Conservation (phyloP, 768 basidiomycete species). For the Boletus huronensis region DNA sequence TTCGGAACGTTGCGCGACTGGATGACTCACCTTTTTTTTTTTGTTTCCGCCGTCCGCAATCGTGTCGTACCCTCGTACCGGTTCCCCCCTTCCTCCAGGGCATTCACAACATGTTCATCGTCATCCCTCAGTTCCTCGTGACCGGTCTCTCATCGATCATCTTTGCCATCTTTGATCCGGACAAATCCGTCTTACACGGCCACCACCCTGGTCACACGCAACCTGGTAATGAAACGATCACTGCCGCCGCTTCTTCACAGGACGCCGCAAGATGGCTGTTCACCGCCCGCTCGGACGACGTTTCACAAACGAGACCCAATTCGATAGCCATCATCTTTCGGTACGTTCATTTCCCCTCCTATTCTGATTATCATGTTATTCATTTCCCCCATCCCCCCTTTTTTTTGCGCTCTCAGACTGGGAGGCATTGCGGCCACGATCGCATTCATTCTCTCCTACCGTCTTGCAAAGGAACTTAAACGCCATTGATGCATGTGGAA, state of each 20-base stretch:
- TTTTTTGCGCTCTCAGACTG: constrained; percentile 35
- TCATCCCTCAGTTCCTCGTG: constrained; percentile 91
- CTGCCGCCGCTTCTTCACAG: neutral
- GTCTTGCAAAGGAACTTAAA: constrained; percentile 51
- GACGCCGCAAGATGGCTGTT: constrained; percentile 7
- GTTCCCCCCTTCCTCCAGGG: constrained; percentile 46
- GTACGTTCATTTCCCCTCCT: constrained; percentile 38
- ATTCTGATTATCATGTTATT: neutral
- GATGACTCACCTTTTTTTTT: neutral
- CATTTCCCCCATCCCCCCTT: too few relatives aligned
- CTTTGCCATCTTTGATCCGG: constrained; percentile 80
- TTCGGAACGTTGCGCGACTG: neutral
- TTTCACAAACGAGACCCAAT: constrained; percentile 39
- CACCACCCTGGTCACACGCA: constrained; percentile 23
- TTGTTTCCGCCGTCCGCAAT: neutral
- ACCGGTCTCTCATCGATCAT: constrained; percentile 82
- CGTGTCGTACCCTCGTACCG: neutral
- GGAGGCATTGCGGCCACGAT: constrained; percentile 54
- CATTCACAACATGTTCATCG: constrained; percentile 93
- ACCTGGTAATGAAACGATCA: constrained; percentile 7
- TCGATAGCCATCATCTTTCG: constrained; percentile 81
- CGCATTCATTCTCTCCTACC: constrained; percentile 53
- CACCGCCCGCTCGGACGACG: constrained; percentile 8
- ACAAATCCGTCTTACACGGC: constrained; percentile 41
- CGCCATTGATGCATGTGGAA: constrained; percentile 22